Base-by-base conservation (phyloP, 176 grass and related monocot species). In the Hordeum marinum region DNA sequence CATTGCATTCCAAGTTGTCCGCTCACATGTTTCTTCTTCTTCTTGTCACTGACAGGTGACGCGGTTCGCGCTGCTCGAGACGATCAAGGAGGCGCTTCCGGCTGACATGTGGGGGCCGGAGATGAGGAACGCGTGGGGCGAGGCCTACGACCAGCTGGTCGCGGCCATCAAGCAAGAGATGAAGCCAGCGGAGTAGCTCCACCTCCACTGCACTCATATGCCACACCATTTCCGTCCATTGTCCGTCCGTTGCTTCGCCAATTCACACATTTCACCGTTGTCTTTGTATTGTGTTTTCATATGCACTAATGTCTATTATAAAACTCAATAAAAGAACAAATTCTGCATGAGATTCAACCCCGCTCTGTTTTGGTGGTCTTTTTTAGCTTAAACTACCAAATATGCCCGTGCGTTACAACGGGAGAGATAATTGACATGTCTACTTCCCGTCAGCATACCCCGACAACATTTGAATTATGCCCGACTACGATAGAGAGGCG, bases 81-180 rank as follows among this genome's bases (percentile, higher is more conserved):
- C 87, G 15, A 94, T 94, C n/a, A 92, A 97, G 85, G 91, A 90
- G 82, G 91, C 91, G 13, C 65, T 94, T 8, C 94, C 91, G 5
- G 85, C 76, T 31, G 85, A 94, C 35, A 97, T 97, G 89, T 97
- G 94, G 91, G 65, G 87, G 64, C 46, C 71, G 2, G 89, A 90
- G 58, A 94, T 94, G 94, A 97, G 86, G 79, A 76, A 68, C 42
- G 91, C 91, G 4, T 97, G 94, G 94, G 77, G 80, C 18, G 85
- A 91, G 58, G 94, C 91, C 9, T 97, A 88, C 79, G 83, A 90
- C 72, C 89, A 94, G 17, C 87, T 97, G 64, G 94, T 97, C 61
- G 85, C 86, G 3, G 94, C 94, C 25, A 97, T 97, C 78, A 88
- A 94, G 74, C 82, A 23, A 26, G 94, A 97, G 85, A 97, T 94